A percentile compares a stretch with the other conserved stretches of the same genome.
Evolutionary conservation across 1,284 basidiomycete species (phyloP).

Genomic region (Pseudozyma sp.): DNA sequence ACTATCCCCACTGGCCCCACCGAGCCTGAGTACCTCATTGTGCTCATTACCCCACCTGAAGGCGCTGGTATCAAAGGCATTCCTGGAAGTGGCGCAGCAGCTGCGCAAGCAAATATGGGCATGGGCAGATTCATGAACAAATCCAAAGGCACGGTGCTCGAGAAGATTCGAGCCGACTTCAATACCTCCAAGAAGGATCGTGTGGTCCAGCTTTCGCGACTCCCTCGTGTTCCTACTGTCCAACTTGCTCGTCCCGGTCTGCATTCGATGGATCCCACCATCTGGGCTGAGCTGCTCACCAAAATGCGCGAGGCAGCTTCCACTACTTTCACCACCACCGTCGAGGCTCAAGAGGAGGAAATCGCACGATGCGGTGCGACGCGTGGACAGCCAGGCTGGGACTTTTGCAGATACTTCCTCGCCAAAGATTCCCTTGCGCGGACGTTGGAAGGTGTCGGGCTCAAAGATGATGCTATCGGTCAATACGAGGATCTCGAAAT

Average conservation of each 20-base stretch:
- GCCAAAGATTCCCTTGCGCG: constrained; percentile 88
- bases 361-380: constrained; percentile 38
- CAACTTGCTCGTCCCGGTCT: constrained; percentile 81
- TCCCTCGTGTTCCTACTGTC: constrained; percentile 50
- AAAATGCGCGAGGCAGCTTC: constrained; percentile 90
- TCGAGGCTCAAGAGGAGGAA: constrained; percentile 70
- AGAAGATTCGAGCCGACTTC: constrained; percentile 93
- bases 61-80: constrained; percentile 63
- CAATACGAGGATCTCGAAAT: constrained; percentile 93
- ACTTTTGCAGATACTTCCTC: constrained; percentile 77
- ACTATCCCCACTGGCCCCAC: constrained; percentile 13
- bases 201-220: constrained; percentile 41
- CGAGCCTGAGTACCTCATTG: constrained; percentile 65
- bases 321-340: constrained; percentile 81
- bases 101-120: constrained; percentile 72
- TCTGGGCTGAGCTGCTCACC: constrained; percentile 88
- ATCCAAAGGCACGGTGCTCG: constrained; percentile 84
- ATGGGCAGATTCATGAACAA: constrained; percentile 75
- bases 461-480: constrained; percentile 87
- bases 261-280: constrained; percentile 76
- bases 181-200: constrained; percentile 85
- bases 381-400: constrained; percentile 47
- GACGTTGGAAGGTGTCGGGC: constrained; percentile 89
- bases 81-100: constrained; percentile 76
- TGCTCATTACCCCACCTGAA: constrained; percentile 60